Evolutionary conservation across 208 protist species (phyloP).

Genomic region (Wallacemonas sp.): DNA sequence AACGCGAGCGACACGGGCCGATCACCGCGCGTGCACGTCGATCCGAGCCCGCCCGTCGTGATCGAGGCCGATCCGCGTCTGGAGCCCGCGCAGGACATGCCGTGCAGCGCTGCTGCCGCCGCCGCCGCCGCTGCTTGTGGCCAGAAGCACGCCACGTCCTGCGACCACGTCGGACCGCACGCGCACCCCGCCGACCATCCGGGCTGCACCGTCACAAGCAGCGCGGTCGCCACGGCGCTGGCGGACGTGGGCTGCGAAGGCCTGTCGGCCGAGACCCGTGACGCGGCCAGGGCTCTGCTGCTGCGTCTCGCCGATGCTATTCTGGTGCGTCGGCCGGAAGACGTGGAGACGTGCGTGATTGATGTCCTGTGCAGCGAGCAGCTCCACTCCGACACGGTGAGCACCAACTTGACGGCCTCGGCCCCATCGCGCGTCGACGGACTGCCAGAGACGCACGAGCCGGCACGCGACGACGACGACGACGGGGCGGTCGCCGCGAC

Average conservation of each 20-base stretch:
- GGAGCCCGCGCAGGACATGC: not conserved
- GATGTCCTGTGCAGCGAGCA: slow-evolving; percentile 44
- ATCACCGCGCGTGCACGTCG: slow-evolving; percentile 11
- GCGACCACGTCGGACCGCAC: no score
- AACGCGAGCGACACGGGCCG: not conserved
- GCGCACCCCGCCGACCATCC: no score
- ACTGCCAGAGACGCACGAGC: not conserved
- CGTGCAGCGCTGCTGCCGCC: not conserved
- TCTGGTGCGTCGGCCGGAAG: slow-evolving; percentile 40
- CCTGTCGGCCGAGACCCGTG: not conserved
- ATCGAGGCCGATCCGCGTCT: slow-evolving; percentile 11
- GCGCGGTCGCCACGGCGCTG: not conserved
- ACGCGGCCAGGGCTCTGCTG: slow-evolving; percentile 36
- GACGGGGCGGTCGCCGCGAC: not conserved
- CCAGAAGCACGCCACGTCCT: no score
- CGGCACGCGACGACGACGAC: not conserved
- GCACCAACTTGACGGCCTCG: slow-evolving; percentile 18
- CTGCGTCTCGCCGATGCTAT: slow-evolving; percentile 39
- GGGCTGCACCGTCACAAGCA: not conserved
- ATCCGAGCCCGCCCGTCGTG: slow-evolving; percentile 1
- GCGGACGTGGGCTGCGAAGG: slow-evolving; percentile 1
- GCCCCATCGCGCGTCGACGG: slow-evolving; percentile 4
- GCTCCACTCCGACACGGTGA: slow-evolving; percentile 20
- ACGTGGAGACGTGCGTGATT: slow-evolving; percentile 59
- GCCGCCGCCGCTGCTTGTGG: no score